Conservation (phyloP, 2,329 filamentous ascomycete genomes). For the Colletotrichum gigasporum region DNA sequence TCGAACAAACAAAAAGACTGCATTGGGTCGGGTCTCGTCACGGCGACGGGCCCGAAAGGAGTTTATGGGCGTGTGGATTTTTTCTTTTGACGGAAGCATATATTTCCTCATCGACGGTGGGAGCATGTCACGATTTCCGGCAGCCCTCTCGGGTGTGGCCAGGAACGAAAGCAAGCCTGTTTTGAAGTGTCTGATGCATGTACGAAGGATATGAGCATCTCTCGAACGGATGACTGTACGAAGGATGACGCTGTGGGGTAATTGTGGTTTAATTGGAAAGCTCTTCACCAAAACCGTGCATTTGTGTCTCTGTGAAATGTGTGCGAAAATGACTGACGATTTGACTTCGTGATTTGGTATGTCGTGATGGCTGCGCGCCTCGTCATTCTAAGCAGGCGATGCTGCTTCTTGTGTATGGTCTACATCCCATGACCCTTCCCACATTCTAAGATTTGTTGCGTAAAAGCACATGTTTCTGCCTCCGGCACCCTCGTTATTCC, state of each 20-base stretch:
- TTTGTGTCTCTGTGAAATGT: background rate
- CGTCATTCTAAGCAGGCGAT: constrained; percentile 24
- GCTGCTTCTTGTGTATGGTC: constrained; percentile 23
- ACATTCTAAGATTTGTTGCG: constrained; percentile 15
- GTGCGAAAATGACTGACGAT: background rate
- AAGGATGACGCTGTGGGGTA: background rate
- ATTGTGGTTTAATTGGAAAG: constrained; percentile 4
- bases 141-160: background rate
- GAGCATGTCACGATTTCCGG: background rate
- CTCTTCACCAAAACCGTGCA: background rate
- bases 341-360: constrained; percentile 5
- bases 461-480: background rate
- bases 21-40: constrained; percentile 20
- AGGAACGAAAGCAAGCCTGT: constrained; percentile 2
- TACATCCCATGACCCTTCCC: constrained; percentile 5
- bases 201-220: constrained; percentile 2
- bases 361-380: constrained; percentile 21
- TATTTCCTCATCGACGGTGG: too few relatives aligned
- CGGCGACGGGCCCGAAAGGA: constrained; percentile 11
- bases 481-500: background rate
- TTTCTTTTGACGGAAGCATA: background rate
- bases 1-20: constrained; percentile 14
- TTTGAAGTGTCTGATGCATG: constrained; percentile 2
- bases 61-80: background rate
- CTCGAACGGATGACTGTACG: constrained; percentile 20